Evolutionary conservation across 2,329 filamentous ascomycete genomes (phyloP).

Genomic region (Pseudogymnoascus sp.): DNA sequence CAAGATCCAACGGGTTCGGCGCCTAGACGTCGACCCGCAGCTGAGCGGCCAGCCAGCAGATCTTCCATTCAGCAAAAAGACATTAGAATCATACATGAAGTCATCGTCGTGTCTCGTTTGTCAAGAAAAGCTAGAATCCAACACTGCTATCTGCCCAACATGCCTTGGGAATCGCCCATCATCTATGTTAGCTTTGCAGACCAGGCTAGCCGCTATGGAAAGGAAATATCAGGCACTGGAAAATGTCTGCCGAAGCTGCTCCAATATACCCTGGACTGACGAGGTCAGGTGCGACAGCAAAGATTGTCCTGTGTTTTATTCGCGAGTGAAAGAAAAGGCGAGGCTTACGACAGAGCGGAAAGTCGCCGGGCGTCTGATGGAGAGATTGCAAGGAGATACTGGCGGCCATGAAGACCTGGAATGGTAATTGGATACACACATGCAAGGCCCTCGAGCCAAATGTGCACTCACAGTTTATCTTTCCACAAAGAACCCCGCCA

Average conservation of each 20-base stretch:
- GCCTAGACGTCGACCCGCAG: conserved; percentile 28
- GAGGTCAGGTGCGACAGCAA: conserved; percentile 81
- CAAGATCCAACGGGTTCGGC: conserved; percentile 70
- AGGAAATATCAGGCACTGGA: conserved; percentile 56
- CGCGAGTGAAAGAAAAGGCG: conserved; percentile 55
- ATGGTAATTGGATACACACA: conserved; percentile 18
- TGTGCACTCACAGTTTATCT: background rate
- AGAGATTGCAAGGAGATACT: conserved; percentile 30
- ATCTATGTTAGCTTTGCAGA: conserved; percentile 58
- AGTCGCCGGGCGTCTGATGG: conserved; percentile 35
- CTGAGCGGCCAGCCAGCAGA: conserved; percentile 33
- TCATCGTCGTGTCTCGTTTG: conserved; percentile 75
- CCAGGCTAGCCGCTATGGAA: conserved; percentile 56
- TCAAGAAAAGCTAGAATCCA: conserved; percentile 36
- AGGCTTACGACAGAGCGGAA: conserved; percentile 33
- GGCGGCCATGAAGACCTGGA: conserved; percentile 22
- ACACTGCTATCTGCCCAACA: conserved; percentile 46
- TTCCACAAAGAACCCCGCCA: background rate
- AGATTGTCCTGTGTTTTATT: conserved; percentile 91
- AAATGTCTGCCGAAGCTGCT: conserved; percentile 72
- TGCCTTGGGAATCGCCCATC: conserved; percentile 50
- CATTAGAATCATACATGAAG: conserved; percentile 90
- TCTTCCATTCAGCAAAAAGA: conserved; percentile 43
- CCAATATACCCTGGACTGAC: conserved; percentile 64
- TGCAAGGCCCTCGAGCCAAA: background rate